Evolutionary conservation across 441 rosid genomes (phyloP), one percentile per base, ranked within the genome.

Genomic region (Pelargonium australe): DNA sequence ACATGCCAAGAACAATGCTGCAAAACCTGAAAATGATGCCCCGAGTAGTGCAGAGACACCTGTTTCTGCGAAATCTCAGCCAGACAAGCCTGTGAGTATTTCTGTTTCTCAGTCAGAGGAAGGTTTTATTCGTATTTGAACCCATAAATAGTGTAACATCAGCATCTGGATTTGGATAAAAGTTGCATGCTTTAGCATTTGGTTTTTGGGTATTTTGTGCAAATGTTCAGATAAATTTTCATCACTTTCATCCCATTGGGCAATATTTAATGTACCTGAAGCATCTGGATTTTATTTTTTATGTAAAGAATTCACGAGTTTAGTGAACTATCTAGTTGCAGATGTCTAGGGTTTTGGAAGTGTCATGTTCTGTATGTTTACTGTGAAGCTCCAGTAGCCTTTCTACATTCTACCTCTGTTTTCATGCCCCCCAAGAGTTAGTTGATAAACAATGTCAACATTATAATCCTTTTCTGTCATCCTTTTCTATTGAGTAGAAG

Each of bases 1-100:
- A 10, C 63, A 58, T 58, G 31, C 63, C 31, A 58, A 58, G 63
- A 58, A 9, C 34, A 58, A 23, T 58, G n/a, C 63, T 8, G 63
- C 11, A 58, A 58, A 58, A 34, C 63, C 63, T 20, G 63, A 34
- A 1, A 23, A 23, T 58, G 34, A 20, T 58, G 63, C 5, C 4
- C 63, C 31, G 34, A 58, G 63, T 11, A 20, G n/a, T 23, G 20
- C 12, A 58, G 63, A 44, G 49, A 44, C 49, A 11, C 49, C 49
- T 10, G 49, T 11, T 58, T 25, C 63, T 19, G 63, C 28, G 0
- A 58, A 58, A 58, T 9, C 23, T 12, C 63, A 58, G 63, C 23
- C 63, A 4, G 63, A 58, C 5, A 17, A 20, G 34, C 63, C 63
- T 2, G 63, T 58, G 63, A 58, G 63, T 6, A 23, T 20, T 58